Evolutionary conservation across 2,329 filamentous ascomycete genomes (phyloP).

Genomic region (Hortaea sp.): DNA sequence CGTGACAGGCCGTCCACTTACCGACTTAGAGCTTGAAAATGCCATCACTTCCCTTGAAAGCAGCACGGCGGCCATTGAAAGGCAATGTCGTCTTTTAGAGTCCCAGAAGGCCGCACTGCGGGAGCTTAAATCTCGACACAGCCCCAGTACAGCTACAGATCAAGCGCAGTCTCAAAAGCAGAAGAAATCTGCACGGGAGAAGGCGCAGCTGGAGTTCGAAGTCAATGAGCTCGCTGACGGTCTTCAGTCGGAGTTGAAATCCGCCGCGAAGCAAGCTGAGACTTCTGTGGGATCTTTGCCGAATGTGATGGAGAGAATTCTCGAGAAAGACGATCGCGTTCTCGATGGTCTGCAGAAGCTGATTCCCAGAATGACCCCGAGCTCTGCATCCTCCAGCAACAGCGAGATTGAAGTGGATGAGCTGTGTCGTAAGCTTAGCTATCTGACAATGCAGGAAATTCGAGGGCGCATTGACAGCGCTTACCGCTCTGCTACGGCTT

Average conservation of each 20-base stretch:
- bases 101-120: constrained; percentile 54
- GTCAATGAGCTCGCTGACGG: constrained; percentile 21
- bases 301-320: constrained; percentile 40
- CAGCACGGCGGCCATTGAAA: constrained; percentile 54
- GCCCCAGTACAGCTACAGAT: neutral
- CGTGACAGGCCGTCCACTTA: constrained; percentile 35
- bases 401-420: constrained; percentile 41
- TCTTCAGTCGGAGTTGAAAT: constrained; percentile 24
- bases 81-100: constrained; percentile 52
- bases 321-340: constrained; percentile 50
- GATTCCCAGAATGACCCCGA: constrained; percentile 46
- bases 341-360: constrained; percentile 57
- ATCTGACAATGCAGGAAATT: constrained; percentile 31
- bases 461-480: constrained; percentile 40
- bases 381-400: constrained; percentile 34
- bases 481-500: constrained; percentile 27
- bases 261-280: constrained; percentile 40
- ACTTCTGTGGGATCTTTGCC: constrained; percentile 37
- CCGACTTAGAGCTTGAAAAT: constrained; percentile 49
- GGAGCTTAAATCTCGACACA: constrained; percentile 38
- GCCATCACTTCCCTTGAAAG: constrained; percentile 55
- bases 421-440: constrained; percentile 40
- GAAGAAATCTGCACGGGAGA: constrained; percentile 27
- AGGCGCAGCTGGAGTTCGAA: constrained; percentile 32
- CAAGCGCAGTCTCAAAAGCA: constrained; percentile 7